Base-by-base conservation (phyloP, 352 stramenopile genomes). In the Peronospora farinosa region DNA sequence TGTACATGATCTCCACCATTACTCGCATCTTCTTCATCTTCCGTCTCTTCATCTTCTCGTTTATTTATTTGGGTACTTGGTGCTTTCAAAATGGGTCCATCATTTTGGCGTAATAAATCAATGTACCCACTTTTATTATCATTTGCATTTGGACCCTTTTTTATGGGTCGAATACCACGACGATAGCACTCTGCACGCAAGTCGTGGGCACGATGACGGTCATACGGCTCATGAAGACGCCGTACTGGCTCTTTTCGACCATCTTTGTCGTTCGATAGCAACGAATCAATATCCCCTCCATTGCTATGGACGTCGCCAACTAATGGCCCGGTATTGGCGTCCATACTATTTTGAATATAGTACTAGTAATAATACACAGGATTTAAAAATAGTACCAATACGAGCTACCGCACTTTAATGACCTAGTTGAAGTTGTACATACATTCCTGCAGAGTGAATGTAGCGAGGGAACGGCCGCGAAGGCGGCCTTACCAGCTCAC, bases 111-210 rank as follows among this genome's bases (percentile, higher is more conserved):
- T 40, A 90, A 54, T 37, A 90, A 55, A 17, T 79, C 27, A 41
- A 90, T 80, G 61, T 90, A 90, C 12, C 78, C 78, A 62, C 65
- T 73, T 70, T 90, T 90, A 61, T 90, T 90, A 69, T 90, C 78
- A 56, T 90, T 90, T n/a, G 78, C 76, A 39, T 86, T 71, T 3
- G 78, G 78, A 0, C 78, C 78, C 70, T 88, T 90, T 65, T 89
- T 90, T 45, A 86, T 83, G 21, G 78, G 78, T 0, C 78, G 78
- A 45, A 90, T 69, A 21, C 78, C 72, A 21, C 78, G 74, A 9
- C 74, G 76, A 58, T 90, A 90, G 63, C 78, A 90, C 68, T 90
- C 78, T 40, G 78, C 78, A 37, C 78, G 78, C 42, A 90, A 46
- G 37, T 84, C 76, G 60, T 88, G 78, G 10, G 78, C 78, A 39